Conservation (phyloP, 331 rosid genomes). For the Pyrus hybrid region DNA sequence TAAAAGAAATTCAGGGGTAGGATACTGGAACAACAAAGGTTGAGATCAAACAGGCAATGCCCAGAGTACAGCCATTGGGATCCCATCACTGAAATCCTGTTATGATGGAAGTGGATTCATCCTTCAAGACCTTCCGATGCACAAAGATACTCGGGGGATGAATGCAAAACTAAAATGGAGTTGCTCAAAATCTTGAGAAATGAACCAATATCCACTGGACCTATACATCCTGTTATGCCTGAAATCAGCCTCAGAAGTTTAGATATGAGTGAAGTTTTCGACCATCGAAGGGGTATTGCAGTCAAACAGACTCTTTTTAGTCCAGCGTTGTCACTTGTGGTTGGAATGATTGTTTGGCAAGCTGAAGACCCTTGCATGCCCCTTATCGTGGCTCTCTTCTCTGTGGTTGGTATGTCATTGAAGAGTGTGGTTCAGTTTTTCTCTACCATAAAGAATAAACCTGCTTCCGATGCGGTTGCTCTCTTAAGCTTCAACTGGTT, state of each 20-base stretch:
- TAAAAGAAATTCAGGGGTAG: slow-evolving; percentile 49
- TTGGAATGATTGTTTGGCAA: slow-evolving; percentile 60
- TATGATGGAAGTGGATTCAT: slow-evolving; percentile 21
- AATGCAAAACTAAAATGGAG: slow-evolving; percentile 20
- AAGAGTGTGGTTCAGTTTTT: slow-evolving; percentile 68
- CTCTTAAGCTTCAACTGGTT: slow-evolving; percentile 83
- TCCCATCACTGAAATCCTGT: slow-evolving; percentile 33
- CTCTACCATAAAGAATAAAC: slow-evolving; percentile 49
- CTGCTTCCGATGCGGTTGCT: slow-evolving; percentile 67
- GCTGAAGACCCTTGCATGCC: slow-evolving; percentile 78
- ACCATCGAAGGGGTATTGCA: slow-evolving; percentile 41
- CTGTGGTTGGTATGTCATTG: slow-evolving; percentile 70
- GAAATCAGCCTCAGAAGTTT: slow-evolving; percentile 23
- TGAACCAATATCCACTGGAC: slow-evolving; percentile 6
- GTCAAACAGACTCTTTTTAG: slow-evolving; percentile 62
- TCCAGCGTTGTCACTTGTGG: slow-evolving; percentile 53
- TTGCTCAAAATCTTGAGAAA: slow-evolving; percentile 31
- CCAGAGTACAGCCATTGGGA: slow-evolving; percentile 14
- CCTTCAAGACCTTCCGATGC: slow-evolving; percentile 31
- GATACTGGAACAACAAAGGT: slow-evolving; percentile 35
- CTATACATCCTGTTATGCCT: slow-evolving; percentile 8
- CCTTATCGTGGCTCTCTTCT: slow-evolving; percentile 66
- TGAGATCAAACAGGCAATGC: slow-evolving; percentile 9
- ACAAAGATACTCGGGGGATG: slow-evolving; percentile 32
- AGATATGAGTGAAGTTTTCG: slow-evolving; percentile 9